These are phyloP conservation scores for Populus hybrid DNA, from an alignment of 441 rosid species.

Conservation along the genomic window DNA sequence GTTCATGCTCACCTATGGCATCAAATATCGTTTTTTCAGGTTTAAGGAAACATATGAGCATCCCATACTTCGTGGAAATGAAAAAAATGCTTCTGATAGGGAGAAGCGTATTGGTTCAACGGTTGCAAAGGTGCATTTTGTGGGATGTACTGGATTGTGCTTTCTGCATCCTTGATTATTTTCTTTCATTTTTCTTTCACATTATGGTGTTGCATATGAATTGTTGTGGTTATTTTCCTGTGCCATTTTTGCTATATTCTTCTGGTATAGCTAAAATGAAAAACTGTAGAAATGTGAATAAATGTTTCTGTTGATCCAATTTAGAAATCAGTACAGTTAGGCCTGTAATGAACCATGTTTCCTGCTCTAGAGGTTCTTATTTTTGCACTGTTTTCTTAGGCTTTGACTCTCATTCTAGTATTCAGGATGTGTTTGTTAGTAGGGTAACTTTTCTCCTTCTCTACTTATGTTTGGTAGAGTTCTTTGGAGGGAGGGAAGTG, in stretches of 20 bases:
- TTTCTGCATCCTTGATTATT: background rate
- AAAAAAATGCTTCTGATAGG: constrained; percentile 86
- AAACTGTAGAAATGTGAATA: background rate
- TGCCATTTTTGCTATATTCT: background rate
- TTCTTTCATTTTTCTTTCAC: background rate
- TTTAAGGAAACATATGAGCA: constrained; percentile 80
- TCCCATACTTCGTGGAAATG: constrained; percentile 80
- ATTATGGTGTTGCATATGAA: background rate
- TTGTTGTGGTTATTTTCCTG: no score
- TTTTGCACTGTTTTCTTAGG: background rate
- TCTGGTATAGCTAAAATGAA: background rate
- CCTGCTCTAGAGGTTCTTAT: background rate
- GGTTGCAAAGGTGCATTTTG: constrained; percentile 65
- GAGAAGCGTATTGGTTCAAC: constrained; percentile 86
- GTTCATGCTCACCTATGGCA: constrained; percentile 19
- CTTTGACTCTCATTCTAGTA: background rate
- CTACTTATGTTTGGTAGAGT: background rate
- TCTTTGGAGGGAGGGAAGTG: background rate
- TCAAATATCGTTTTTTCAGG: constrained; percentile 41
- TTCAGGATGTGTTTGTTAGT: background rate
- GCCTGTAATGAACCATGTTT: background rate
- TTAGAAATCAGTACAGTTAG: background rate
- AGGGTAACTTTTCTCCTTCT: background rate
- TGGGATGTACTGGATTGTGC: background rate
- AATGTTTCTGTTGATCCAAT: background rate